phyloP scores from a whole-genome alignment of 2,329 filamentous ascomycete genomes.

The Colletotrichum sp. region DNA sequence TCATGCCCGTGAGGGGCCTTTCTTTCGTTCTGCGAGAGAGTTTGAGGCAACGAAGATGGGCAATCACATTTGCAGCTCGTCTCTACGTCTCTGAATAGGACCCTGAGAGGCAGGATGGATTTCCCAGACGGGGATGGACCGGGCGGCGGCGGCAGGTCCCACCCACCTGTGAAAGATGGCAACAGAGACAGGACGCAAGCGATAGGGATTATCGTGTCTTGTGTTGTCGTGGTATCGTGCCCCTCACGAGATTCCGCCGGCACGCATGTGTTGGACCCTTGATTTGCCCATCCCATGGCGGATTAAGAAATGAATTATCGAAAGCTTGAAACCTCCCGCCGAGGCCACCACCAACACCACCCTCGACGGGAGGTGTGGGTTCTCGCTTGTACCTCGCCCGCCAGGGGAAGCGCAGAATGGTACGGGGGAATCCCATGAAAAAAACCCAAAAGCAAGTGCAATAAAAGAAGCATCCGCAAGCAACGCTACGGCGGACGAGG shows the following conservation, averaged over 20 bases:
- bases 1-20: not conserved
- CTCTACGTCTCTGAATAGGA: not conserved
- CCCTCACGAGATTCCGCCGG: not conserved
- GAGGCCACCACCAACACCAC: not conserved
- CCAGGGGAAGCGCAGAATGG: not conserved
- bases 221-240: not conserved
- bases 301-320: constrained; percentile 1
- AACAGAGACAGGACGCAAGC: constrained; percentile 12
- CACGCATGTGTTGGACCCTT: constrained; percentile 11
- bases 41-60: not conserved
- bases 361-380: not conserved
- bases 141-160: not conserved
- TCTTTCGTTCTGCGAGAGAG: not conserved
- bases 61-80: not conserved
- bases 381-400: not conserved
- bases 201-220: constrained; percentile 4
- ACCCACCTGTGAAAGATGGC: not conserved
- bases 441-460: not conserved
- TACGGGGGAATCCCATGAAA: not conserved
- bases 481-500: not conserved
- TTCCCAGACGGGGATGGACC: not conserved
- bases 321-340: constrained; percentile 14
- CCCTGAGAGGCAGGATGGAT: not conserved
- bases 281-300: not conserved
- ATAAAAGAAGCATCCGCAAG: not conserved